Base-by-base conservation (phyloP, 2,329 filamentous ascomycete species). In the Ophiostoma piceae region DNA sequence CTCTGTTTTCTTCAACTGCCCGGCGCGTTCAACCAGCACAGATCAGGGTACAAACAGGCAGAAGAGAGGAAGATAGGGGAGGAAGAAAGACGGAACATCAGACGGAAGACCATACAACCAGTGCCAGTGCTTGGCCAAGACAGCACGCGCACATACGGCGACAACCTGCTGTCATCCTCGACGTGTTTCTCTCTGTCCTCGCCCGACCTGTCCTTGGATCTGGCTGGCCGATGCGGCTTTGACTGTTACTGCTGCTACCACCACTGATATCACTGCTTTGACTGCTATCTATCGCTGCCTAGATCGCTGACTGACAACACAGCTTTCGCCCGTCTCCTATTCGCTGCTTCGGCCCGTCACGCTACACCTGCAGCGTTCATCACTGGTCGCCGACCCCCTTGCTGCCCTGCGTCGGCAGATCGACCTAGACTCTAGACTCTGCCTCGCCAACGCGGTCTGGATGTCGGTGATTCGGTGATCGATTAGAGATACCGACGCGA, bases 21-120 rank as follows among this genome's bases (percentile, higher is more conserved):
- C 51, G 32, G 69, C 37, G 47, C 69, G 66, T 19, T 67, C 65
- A 37, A 37, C 7, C 22, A 70, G 51, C 39, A 51, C 60, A 29
- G 26, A 29, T 29, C 26, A 70, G 35, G 35, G 37, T 29, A 26
- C n/a, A 5, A 5, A 35, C 35, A 35, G 35, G 5, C 35, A 35
- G 35, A 35, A 5, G 35, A 9, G 9, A 22, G 8, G 9, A 22
- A 16, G n/a, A 12, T 2, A 26, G 11, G 2, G 51, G 5, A 9
- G 22, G 7, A 57, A 9, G 51, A 26, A 26, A 57, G 51, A 57
- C n/a, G 7, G 11, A 2, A 57, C 51, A 11, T 1, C n/a, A 3
- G 7, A 6, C 11, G 4, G 12, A 9, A 22, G n/a, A 29, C 26
- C 26, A 29, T n/a, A 62, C 57, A 32, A 29, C 14, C 11, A 62